phyloP scores from a whole-genome alignment of 495 filamentous ascomycete genomes.

The Lichina pygmaea region DNA sequence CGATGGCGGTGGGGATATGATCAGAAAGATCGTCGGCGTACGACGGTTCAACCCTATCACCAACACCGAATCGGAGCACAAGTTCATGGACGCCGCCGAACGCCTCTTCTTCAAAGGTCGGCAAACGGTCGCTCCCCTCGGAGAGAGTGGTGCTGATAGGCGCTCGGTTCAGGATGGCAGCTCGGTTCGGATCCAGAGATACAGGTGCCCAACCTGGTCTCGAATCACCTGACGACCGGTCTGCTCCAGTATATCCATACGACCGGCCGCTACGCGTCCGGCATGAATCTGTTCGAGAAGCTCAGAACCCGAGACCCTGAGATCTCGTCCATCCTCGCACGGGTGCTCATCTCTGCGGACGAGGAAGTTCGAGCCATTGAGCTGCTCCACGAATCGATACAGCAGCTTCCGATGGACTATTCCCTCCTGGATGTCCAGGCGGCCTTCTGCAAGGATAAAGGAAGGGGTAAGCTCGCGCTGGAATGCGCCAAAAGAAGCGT shows the following conservation, averaged over 20 bases:
- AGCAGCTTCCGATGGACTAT: slow-evolving; percentile 87
- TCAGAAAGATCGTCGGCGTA: slow-evolving; percentile 81
- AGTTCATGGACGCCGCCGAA: slow-evolving; percentile 85
- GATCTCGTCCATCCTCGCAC: slow-evolving; percentile 74
- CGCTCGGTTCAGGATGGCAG: slow-evolving; percentile 41
- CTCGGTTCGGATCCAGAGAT: slow-evolving; percentile 91
- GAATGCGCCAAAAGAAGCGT: slow-evolving; percentile 86
- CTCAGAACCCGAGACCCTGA: slow-evolving; percentile 73
- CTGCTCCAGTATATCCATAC: slow-evolving; percentile 93
- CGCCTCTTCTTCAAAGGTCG: slow-evolving; percentile 80
- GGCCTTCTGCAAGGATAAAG: slow-evolving; percentile 73
- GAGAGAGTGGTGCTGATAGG: neutral
- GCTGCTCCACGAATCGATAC: slow-evolving; percentile 62
- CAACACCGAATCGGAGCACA: slow-evolving; percentile 89
- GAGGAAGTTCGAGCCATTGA: slow-evolving; percentile 89
- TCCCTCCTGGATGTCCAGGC: slow-evolving; percentile 82
- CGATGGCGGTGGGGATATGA: slow-evolving; percentile 70
- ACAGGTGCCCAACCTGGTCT: slow-evolving; percentile 87
- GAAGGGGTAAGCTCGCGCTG: slow-evolving; percentile 58
- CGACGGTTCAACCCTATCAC: slow-evolving; percentile 92
- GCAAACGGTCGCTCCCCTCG: neutral
- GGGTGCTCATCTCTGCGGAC: slow-evolving; percentile 73
- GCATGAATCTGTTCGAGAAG: slow-evolving; percentile 95
- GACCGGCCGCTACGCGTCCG: slow-evolving; percentile 80
- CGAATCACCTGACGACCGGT: slow-evolving; percentile 81